phyloP scores from a whole-genome alignment of 805 yeast species.

The Blastobotrys mokoenaii region DNA sequence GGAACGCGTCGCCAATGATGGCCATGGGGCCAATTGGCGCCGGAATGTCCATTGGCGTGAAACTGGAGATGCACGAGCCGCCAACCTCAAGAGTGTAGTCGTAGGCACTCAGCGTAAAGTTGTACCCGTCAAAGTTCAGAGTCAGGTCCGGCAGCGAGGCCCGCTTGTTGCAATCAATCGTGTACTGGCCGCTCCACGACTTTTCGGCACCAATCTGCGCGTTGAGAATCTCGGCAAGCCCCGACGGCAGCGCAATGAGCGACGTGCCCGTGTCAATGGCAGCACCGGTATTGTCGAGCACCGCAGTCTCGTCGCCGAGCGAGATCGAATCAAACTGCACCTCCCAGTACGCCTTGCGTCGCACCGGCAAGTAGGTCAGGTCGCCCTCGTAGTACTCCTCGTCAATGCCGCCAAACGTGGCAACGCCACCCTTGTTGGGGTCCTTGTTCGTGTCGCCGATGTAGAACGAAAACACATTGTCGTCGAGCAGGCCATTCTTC shows the following conservation, averaged over 20 bases:
- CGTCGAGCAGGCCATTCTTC: slow-evolving; percentile 70
- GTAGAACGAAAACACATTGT: slow-evolving; percentile 80
- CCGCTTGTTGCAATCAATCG: slow-evolving; percentile 82
- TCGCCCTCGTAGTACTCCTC: slow-evolving; percentile 68
- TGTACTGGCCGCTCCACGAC: slow-evolving; percentile 96
- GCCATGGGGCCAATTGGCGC: slow-evolving; percentile 95
- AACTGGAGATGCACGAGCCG: slow-evolving; percentile 93
- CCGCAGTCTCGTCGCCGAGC: slow-evolving; percentile 87
- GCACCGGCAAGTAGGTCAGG: slow-evolving; percentile 91
- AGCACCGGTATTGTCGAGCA: slow-evolving; percentile 78
- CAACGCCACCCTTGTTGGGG: slow-evolving; percentile 73
- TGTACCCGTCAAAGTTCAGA: slow-evolving; percentile 79
- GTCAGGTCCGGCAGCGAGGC: slow-evolving; percentile 85
- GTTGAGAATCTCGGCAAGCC: slow-evolving; percentile 90
- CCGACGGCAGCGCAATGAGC: slow-evolving; percentile 87
- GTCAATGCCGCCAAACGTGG: slow-evolving; percentile 93
- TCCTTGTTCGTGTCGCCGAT: slow-evolving; percentile 69
- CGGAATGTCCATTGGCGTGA: slow-evolving; percentile 97
- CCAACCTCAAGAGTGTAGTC: slow-evolving; percentile 92
- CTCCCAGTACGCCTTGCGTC: slow-evolving; percentile 99
- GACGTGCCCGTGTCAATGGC: slow-evolving; percentile 99
- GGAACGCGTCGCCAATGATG: slow-evolving; percentile 93
- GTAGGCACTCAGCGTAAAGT: slow-evolving; percentile 80
- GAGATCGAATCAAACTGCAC: slow-evolving; percentile 86
- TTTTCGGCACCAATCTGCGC: slow-evolving; percentile 95